Percentiles rank a stretch among this genome's conserved stretches.
These are phyloP conservation scores for Rhizophagus prolifer DNA, from an alignment of 192 early-diverging fungal species.

Conservation along the genomic window DNA sequence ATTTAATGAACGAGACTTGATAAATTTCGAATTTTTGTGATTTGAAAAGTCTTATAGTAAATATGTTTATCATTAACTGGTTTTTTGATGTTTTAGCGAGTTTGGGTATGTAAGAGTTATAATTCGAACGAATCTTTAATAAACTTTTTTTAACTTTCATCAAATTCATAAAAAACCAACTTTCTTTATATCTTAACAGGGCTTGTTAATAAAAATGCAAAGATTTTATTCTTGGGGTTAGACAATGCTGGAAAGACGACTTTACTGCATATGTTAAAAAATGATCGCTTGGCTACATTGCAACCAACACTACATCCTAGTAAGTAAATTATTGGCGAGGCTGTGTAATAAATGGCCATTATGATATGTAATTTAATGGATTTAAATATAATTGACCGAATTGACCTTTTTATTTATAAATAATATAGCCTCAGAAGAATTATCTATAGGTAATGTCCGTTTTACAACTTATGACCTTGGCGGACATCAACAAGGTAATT, in stretches of 20 bases:
- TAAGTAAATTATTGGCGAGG: conserved; percentile 45
- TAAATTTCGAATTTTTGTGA: background rate
- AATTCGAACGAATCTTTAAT: background rate
- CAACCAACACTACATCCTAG: conserved; percentile 98
- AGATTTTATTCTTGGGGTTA: conserved; percentile 97
- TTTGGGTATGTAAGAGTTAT: conserved; percentile 68
- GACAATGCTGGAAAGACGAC: conserved; percentile 99
- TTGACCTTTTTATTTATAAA: conserved; percentile 15
- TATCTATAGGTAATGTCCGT: conserved; percentile 93
- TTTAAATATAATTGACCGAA: background rate
- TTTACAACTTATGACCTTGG: conserved; percentile 99
- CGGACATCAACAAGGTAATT: conserved; percentile 92
- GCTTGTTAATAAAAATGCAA: conserved; percentile 98
- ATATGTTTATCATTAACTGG: conserved; percentile 97
- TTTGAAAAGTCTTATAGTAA: background rate
- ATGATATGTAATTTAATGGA: background rate
- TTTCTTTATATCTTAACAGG: conserved; percentile 52
- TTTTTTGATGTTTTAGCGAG: conserved; percentile 90
- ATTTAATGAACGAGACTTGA: background rate
- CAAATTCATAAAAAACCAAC: background rate
- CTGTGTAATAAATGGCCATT: background rate
- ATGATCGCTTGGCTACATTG: conserved; percentile 91
- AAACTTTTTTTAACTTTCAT: background rate
- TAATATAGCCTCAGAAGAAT: conserved; percentile 84
- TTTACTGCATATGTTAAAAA: conserved; percentile 99